Evolutionary conservation across 1,284 basidiomycete species (phyloP).

Genomic region (Malassezia dermatis): DNA sequence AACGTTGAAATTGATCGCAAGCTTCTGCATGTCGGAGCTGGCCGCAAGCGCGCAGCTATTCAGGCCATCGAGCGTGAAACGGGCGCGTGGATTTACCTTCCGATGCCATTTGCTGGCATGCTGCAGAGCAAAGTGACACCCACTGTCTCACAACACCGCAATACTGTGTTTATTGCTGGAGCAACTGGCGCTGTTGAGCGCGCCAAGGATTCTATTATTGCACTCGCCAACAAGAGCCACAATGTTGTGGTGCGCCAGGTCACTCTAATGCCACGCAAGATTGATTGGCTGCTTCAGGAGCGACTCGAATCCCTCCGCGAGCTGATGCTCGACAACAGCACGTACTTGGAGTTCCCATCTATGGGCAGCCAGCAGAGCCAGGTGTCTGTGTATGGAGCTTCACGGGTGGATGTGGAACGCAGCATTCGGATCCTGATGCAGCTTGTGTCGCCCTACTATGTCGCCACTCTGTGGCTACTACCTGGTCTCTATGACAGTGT

Average conservation of each 20-base stretch:
- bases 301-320: conserved; percentile 77
- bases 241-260: conserved; percentile 82
- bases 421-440: conserved; percentile 93
- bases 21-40: conserved; percentile 79
- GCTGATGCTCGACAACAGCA: conserved; percentile 91
- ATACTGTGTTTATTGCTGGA: conserved; percentile 88
- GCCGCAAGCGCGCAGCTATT: conserved; percentile 73
- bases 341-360: conserved; percentile 84
- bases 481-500: conserved; percentile 86
- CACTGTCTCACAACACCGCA: conserved; percentile 56
- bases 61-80: conserved; percentile 95
- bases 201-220: conserved; percentile 85
- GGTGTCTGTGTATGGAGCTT: conserved; percentile 87
- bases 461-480: conserved; percentile 88
- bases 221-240: conserved; percentile 78
- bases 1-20: conserved; percentile 89
- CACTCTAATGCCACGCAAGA: conserved; percentile 83
- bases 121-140: conserved; percentile 49
- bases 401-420: conserved; percentile 85
- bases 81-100: conserved; percentile 88
- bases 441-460: conserved; percentile 86
- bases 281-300: conserved; percentile 95
- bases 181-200: conserved; percentile 66
- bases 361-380: conserved; percentile 81
- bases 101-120: conserved; percentile 77